Evolutionary conservation across 2,329 filamentous ascomycete genomes (phyloP).

Genomic region (Huntiella omanensis): DNA sequence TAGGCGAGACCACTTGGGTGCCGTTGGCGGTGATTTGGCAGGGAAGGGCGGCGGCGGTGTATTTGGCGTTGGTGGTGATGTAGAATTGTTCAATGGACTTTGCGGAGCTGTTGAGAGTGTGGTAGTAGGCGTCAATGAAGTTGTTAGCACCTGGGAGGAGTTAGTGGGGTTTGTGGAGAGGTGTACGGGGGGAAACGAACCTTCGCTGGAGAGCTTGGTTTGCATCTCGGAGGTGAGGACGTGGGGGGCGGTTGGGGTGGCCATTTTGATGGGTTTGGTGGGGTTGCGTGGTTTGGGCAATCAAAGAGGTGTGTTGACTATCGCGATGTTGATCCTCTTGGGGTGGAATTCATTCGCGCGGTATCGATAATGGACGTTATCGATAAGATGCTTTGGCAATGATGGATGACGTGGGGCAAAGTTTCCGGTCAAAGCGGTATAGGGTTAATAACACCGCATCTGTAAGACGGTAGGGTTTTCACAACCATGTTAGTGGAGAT

Average conservation of each 20-base stretch:
- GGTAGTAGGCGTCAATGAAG: conserved; percentile 38
- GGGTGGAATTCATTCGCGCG: too few species aligned
- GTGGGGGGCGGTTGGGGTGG: conserved; percentile 6
- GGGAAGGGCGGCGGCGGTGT: conserved; percentile 19
- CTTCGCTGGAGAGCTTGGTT: conserved; percentile 11
- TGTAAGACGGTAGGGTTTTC: too few species aligned
- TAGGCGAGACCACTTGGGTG: conserved; percentile 38
- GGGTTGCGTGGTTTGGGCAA: background rate
- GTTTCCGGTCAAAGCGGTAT: too few species aligned
- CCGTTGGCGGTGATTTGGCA: conserved; percentile 70
- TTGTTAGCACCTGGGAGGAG: conserved; percentile 10
- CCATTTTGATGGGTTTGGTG: conserved; percentile 1
- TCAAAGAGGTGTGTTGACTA: too few species aligned
- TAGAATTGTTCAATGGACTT: conserved; percentile 48
- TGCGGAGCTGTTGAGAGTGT: conserved; percentile 45
- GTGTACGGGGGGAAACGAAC: conserved; percentile 5
- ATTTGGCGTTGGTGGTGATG: conserved; percentile 21
- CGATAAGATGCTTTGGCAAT: too few species aligned
- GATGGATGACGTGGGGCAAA: too few species aligned
- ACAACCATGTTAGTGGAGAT: too few species aligned
- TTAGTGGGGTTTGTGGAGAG: background rate
- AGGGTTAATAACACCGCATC: too few species aligned
- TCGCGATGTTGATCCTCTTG: too few species aligned
- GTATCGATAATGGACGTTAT: too few species aligned
- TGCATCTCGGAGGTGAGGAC: conserved; percentile 11